Base-by-base conservation (phyloP, 2,329 filamentous ascomycete species). In the Proliferodiscus dingleyae region DNA sequence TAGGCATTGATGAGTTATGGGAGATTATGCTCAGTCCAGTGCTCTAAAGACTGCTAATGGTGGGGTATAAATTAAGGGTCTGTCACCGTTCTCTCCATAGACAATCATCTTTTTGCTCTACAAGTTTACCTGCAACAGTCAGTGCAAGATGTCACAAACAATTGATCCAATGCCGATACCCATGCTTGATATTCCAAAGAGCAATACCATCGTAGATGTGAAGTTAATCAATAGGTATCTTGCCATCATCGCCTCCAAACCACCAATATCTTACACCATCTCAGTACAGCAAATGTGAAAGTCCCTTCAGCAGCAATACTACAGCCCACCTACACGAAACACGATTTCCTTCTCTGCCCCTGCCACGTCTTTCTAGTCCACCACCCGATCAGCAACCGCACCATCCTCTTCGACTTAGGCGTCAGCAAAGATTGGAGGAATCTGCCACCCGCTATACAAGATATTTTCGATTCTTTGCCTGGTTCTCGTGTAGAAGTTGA, bases 381-480 rank as follows among this genome's bases (percentile, higher is more conserved):
- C 26, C 29, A 22, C 7, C 10, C 40, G n/a, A 28, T 28, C 8
- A 11, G 34, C n/a, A n/a, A n/a, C 47, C n/a, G 23, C 4, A 54
- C 50, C 9, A 41, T 63, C 3, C 38, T 64, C 21, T 65, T 60
- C 32, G 62, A 64, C 37, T 53, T 62, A 15, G 63, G 62, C 6
- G 50, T 50, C 6, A 47, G 61, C 18, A 64, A 62, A 43, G 61
- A 66, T 47, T 64, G 49, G 49, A 49, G 55, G 43, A 63, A 65
- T 33, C 52, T 49, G 37, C 45, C 58, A 1, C 61, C 63, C 2
- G 37, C 30, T 3, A 57, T 60, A 4, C 44, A 49, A 6, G 43
- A 49, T n/a, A 42, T 49, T 10, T 51, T 60, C 32, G 48, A 45
- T 3, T 50, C 49, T 19, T 54, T 58, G 1, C 51, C 53, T 2